Conservation (phyloP, 345 rosid species). For the Eucalyptus cloeziana region DNA sequence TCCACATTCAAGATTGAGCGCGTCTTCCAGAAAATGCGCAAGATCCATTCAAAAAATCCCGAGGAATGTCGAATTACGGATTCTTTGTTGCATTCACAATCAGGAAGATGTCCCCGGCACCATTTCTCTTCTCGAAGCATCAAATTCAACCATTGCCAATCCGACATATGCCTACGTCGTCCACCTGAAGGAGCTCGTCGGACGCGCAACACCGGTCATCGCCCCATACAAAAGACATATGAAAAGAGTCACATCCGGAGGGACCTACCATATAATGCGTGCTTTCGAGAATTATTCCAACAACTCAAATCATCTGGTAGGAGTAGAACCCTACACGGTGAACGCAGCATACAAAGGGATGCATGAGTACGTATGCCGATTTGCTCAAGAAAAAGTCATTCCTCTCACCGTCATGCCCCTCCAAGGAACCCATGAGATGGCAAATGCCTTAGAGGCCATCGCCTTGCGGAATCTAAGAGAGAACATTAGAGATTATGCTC, state of each 20-base stretch:
- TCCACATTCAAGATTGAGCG: not conserved
- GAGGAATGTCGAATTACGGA: not conserved
- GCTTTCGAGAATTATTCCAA: not conserved
- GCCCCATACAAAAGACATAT: not conserved
- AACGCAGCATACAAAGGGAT: not conserved
- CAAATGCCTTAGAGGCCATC: not conserved
- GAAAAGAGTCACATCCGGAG: not conserved
- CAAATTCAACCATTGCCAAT: not conserved
- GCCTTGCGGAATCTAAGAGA: not conserved
- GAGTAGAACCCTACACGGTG: not conserved
- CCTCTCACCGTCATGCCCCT: not conserved
- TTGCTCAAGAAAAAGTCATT: not conserved
- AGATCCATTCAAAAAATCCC: not conserved
- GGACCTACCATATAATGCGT: not conserved
- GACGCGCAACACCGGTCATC: not conserved
- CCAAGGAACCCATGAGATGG: not conserved
- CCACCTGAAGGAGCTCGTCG: constrained; percentile 2
- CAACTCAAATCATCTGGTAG: not conserved
- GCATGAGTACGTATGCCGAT: not conserved
- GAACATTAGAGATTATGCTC: not conserved
- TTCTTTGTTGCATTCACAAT: not conserved
- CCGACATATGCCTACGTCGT: not conserved
- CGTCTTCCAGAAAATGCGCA: not conserved
- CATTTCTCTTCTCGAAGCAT: not conserved
- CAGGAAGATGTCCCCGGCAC: not conserved